Percentiles rank a stretch among this genome's conserved stretches.
These are phyloP conservation scores for Pseudogymnoascus sp. DNA, from an alignment of 2,329 filamentous ascomycete genomes.

Conservation along the genomic window DNA sequence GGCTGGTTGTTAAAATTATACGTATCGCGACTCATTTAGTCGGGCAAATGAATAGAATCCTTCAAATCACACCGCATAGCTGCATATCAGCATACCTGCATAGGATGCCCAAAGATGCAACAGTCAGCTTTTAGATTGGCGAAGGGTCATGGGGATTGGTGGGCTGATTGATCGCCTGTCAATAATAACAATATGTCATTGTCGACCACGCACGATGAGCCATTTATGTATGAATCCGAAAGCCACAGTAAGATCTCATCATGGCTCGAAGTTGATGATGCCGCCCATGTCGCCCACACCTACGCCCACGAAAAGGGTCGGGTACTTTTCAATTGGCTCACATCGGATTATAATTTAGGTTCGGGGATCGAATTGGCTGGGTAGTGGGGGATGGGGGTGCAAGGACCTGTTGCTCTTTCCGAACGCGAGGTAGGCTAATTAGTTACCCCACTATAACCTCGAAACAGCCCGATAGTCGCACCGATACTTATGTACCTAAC, in stretches of 20 bases:
- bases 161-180: conserved; percentile 1
- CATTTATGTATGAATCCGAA: conserved; percentile 5
- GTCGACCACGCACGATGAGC: not conserved
- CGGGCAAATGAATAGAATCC: conserved; percentile 8
- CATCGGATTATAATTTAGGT: conserved; percentile 1
- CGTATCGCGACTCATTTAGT: conserved; percentile 9
- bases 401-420: not conserved
- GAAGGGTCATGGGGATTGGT: not conserved
- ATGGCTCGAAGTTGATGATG: not conserved
- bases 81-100: not conserved
- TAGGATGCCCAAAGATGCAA: not conserved
- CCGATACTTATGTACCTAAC: conserved; percentile 6
- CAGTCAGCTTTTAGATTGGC: not conserved
- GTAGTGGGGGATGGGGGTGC: not conserved
- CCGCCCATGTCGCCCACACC: not conserved
- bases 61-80: not conserved
- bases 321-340: not conserved
- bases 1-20: conserved; percentile 9
- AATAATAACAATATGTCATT: conserved; percentile 8
- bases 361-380: not conserved
- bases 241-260: not conserved
- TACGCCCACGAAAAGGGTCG: not conserved
- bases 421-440: conserved; percentile 8
- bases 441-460: conserved; percentile 8
- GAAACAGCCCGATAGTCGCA: conserved; percentile 9